These are phyloP conservation scores for Leccinum sublutescens DNA, from an alignment of 768 basidiomycete species.

Conservation along the genomic window DNA sequence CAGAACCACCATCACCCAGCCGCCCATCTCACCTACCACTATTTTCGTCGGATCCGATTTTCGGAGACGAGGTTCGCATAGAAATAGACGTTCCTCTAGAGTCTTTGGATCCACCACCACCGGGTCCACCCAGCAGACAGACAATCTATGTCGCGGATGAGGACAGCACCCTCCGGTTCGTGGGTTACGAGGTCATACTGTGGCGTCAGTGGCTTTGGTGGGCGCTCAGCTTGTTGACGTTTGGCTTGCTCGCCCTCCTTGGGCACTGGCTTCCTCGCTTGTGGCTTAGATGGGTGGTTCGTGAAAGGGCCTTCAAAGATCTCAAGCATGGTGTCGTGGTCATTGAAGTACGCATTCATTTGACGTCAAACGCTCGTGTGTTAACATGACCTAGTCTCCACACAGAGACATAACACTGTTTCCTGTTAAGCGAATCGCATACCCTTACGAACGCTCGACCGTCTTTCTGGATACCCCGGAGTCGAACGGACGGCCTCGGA, in stretches of 20 bases:
- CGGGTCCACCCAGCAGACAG: constrained; percentile 83
- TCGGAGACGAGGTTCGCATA: constrained; percentile 79
- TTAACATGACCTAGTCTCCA: constrained; percentile 58
- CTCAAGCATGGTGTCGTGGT: constrained; percentile 73
- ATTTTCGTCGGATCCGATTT: constrained; percentile 72
- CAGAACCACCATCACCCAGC: constrained; percentile 61
- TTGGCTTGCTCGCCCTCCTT: constrained; percentile 73
- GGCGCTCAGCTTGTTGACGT: constrained; percentile 58
- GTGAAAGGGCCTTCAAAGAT: constrained; percentile 79
- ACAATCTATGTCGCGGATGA: constrained; percentile 86
- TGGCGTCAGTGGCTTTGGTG: constrained; percentile 74
- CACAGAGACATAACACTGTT: constrained; percentile 81
- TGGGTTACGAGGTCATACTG: constrained; percentile 72
- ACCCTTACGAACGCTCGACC: constrained; percentile 77
- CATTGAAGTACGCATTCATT: constrained; percentile 68
- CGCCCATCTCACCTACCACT: constrained; percentile 54
- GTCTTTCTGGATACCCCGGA: constrained; percentile 57
- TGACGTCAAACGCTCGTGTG: constrained; percentile 5
- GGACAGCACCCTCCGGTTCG: constrained; percentile 81
- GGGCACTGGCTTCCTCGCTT: constrained; percentile 93
- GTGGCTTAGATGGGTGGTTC: constrained; percentile 87
- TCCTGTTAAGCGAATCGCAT: constrained; percentile 62
- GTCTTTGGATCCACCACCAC: constrained; percentile 65
- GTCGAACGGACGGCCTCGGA: constrained; percentile 27
- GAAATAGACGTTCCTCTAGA: constrained; percentile 73